Evolutionary conservation across 2,329 filamentous ascomycete genomes (phyloP).

Genomic region (Colletotrichum godetiae): DNA sequence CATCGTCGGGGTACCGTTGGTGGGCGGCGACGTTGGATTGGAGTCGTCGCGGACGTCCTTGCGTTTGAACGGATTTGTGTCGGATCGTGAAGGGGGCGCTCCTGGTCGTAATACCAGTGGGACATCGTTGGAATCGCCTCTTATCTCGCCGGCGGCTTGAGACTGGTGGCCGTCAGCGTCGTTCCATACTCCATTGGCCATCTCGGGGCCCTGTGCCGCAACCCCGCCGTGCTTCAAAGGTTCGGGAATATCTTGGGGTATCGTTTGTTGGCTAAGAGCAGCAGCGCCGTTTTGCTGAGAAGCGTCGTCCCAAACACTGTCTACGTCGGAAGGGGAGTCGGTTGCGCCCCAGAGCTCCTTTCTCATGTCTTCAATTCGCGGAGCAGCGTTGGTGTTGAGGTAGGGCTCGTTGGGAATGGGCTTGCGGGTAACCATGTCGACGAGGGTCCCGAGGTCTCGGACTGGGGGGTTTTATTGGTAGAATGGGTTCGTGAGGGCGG

Average conservation of each 20-base stretch:
- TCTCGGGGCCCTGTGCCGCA: constrained; percentile 37
- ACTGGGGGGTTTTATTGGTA: not conserved
- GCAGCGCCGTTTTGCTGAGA: constrained; percentile 27
- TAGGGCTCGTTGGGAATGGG: constrained; percentile 45
- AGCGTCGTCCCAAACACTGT: constrained; percentile 41
- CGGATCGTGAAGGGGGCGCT: constrained; percentile 39
- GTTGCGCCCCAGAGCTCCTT: constrained; percentile 46
- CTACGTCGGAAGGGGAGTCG: constrained; percentile 44
- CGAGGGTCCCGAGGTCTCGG: constrained; percentile 30
- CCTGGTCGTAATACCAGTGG: constrained; percentile 48
- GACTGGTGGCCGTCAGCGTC: constrained; percentile 39
- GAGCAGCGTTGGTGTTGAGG: constrained; percentile 39
- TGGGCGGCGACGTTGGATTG: constrained; percentile 33
- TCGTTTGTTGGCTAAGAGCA: constrained; percentile 2
- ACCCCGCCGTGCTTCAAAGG: constrained; percentile 46
- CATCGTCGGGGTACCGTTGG: constrained; percentile 28
- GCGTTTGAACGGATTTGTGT: constrained; percentile 66
- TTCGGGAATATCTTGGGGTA: constrained; percentile 42
- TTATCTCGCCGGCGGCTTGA: constrained; percentile 8
- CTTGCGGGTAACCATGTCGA: constrained; percentile 56
- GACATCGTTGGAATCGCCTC: constrained; percentile 36
- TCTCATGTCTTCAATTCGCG: constrained; percentile 42
- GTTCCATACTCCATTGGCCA: constrained; percentile 46
- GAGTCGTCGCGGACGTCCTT: constrained; percentile 50
- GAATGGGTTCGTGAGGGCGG: not conserved